Evolutionary conservation across 805 yeast species (phyloP).

Genomic region (Spathaspora arborariae): DNA sequence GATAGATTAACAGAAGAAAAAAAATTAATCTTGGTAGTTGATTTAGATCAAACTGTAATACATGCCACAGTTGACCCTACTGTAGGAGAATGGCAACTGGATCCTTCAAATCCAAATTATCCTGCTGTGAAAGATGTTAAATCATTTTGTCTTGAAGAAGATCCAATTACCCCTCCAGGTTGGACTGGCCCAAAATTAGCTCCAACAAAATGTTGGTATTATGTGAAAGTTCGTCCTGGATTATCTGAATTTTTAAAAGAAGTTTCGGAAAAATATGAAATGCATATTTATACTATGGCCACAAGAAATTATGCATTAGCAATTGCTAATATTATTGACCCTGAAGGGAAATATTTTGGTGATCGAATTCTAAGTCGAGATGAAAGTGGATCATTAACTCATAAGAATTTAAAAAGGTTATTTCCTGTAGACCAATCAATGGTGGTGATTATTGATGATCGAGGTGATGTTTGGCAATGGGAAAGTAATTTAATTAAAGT

Average conservation of each 20-base stretch:
- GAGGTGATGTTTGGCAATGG: constrained; percentile 99
- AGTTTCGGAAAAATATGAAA: constrained; percentile 66
- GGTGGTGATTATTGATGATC: constrained; percentile 95
- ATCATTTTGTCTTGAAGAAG: constrained; percentile 76
- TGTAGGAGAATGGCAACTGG: constrained; percentile 93
- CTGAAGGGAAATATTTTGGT: constrained; percentile 80
- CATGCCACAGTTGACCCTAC: constrained; percentile 98
- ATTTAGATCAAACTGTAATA: constrained; percentile 93
- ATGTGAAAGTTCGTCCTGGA: constrained; percentile 90
- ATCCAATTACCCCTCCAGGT: constrained; percentile 52
- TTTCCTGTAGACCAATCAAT: constrained; percentile 95
- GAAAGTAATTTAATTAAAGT: constrained; percentile 86
- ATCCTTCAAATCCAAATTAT: constrained; percentile 80
- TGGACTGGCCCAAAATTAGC: constrained; percentile 60
- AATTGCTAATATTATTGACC: constrained; percentile 88
- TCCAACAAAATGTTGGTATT: constrained; percentile 74
- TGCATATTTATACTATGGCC: constrained; percentile 98
- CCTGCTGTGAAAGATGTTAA: constrained; percentile 79
- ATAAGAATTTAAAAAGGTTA: constrained; percentile 78
- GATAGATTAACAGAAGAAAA: constrained; percentile 54
- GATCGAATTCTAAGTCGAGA: constrained; percentile 90
- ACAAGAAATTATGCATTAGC: constrained; percentile 89
- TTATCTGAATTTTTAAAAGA: constrained; percentile 65
- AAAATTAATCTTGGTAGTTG: constrained; percentile 87
- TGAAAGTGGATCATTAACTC: constrained; percentile 90